Conservation (phyloP, 1,284 basidiomycete genomes). For the Phaffia rhodozyma region DNA sequence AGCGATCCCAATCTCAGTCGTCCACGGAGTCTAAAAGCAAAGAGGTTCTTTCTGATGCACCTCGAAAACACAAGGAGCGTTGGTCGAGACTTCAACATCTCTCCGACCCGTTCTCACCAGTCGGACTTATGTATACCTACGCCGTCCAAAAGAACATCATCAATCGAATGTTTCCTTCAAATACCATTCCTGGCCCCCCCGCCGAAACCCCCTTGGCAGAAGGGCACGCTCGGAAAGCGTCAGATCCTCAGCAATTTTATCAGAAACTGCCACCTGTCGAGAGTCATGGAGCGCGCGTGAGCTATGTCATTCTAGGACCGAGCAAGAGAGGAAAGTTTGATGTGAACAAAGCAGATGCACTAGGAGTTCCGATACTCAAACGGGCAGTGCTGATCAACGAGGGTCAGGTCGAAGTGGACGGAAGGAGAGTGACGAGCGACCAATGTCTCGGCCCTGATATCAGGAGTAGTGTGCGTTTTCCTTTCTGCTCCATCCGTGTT, state of each 20-base stretch:
- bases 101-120: neutral
- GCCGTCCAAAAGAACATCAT: neutral
- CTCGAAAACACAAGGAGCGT: no score
- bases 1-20: no score
- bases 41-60: no score
- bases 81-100: no score
- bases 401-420: slow-evolving; percentile 43
- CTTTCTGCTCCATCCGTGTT: neutral
- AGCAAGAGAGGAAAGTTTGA: slow-evolving; percentile 77
- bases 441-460: slow-evolving; percentile 34
- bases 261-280: neutral
- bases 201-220: neutral
- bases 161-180: neutral
- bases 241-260: slow-evolving; percentile 13
- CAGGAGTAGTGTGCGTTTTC: slow-evolving; percentile 31
- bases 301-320: slow-evolving; percentile 66
- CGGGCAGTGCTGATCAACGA: slow-evolving; percentile 36
- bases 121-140: neutral
- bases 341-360: slow-evolving; percentile 47
- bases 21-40: no score
- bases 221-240: slow-evolving; percentile 3
- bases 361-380: slow-evolving; percentile 50
- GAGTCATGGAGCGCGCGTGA: slow-evolving; percentile 21
- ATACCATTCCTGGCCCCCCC: neutral
- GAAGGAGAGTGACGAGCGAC: slow-evolving; percentile 35